These are phyloP conservation scores for Hirsutella minnesotensis DNA, from an alignment of 2,329 filamentous ascomycete genomes.

Conservation along the genomic window DNA sequence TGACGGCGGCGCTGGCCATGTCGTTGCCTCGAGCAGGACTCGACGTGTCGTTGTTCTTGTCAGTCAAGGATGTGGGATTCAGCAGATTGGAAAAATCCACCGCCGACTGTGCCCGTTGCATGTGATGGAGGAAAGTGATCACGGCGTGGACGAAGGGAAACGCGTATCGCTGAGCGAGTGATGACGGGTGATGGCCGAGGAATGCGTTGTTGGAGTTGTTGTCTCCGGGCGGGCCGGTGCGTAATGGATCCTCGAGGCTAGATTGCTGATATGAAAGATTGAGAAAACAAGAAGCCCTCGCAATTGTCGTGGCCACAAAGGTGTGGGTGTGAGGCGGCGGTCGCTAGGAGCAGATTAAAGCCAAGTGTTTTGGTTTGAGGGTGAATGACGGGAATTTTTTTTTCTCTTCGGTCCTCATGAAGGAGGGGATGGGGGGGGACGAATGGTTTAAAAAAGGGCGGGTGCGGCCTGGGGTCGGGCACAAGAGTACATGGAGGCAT, in stretches of 20 bases:
- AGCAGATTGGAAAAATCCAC: slow-evolving; percentile 68
- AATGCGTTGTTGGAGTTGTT: too few relatives aligned
- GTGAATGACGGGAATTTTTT: slow-evolving; percentile 10
- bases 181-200: too few relatives aligned
- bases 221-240: too few relatives aligned
- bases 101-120: slow-evolving; percentile 63
- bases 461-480: slow-evolving; percentile 18
- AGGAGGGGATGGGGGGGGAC: slow-evolving; percentile 9
- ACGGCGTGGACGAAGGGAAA: neutral
- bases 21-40: slow-evolving; percentile 21
- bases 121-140: slow-evolving; percentile 36
- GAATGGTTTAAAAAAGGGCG: slow-evolving; percentile 19
- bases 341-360: slow-evolving; percentile 1
- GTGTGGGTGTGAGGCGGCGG: neutral
- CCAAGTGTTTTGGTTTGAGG: slow-evolving; percentile 5
- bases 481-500: neutral
- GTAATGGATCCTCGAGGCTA: too few relatives aligned
- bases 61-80: slow-evolving; percentile 36
- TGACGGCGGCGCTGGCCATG: slow-evolving; percentile 39
- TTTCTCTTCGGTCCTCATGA: neutral
- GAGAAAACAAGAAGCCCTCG: neutral
- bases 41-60: slow-evolving; percentile 2
- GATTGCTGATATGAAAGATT: too few relatives aligned
- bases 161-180: too few relatives aligned
- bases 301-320: too few relatives aligned